Conservation (phyloP, 2,329 filamentous ascomycete genomes). For the Xylaria digitata region DNA sequence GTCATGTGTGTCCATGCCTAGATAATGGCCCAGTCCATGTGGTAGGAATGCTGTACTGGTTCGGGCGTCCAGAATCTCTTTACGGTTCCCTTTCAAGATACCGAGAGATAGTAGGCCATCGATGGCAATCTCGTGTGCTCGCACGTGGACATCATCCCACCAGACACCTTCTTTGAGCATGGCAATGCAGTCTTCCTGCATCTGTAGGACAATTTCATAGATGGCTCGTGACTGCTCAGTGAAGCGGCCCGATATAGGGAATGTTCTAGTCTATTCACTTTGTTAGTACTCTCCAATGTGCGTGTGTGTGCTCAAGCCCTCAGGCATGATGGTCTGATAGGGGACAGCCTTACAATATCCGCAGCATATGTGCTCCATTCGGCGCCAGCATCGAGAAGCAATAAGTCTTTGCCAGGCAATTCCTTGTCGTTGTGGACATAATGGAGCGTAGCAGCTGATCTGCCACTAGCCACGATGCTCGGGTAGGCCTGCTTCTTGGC, state of each 20-base stretch:
- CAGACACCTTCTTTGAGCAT: conserved; percentile 77
- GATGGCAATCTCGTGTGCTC: conserved; percentile 85
- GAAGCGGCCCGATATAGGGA: conserved; percentile 81
- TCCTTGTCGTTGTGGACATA: conserved; percentile 84
- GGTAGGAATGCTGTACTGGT: conserved; percentile 93
- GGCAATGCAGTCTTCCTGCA: conserved; percentile 83
- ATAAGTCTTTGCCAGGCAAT: conserved; percentile 76
- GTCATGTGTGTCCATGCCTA: conserved; percentile 94
- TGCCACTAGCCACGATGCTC: conserved; percentile 84
- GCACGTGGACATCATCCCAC: conserved; percentile 85
- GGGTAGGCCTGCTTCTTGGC: conserved; percentile 88
- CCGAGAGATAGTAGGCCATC: conserved; percentile 80
- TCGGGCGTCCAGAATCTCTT: conserved; percentile 79
- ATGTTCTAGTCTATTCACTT: conserved; percentile 77
- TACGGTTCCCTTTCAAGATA: conserved; percentile 74
- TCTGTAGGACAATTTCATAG: conserved; percentile 85
- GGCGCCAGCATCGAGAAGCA: conserved; percentile 86
- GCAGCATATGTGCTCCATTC: conserved; percentile 80
- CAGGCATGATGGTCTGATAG: neutral
- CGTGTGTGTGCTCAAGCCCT: neutral
- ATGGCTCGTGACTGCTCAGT: conserved; percentile 76
- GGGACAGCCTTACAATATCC: conserved; percentile 63
- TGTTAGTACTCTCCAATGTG: conserved; percentile 1
- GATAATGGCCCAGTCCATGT: conserved; percentile 89
- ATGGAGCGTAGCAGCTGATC: conserved; percentile 85